These are phyloP conservation scores for Naganishia vishniacii DNA, from an alignment of 768 basidiomycete genomes.

Conservation along the genomic window DNA sequence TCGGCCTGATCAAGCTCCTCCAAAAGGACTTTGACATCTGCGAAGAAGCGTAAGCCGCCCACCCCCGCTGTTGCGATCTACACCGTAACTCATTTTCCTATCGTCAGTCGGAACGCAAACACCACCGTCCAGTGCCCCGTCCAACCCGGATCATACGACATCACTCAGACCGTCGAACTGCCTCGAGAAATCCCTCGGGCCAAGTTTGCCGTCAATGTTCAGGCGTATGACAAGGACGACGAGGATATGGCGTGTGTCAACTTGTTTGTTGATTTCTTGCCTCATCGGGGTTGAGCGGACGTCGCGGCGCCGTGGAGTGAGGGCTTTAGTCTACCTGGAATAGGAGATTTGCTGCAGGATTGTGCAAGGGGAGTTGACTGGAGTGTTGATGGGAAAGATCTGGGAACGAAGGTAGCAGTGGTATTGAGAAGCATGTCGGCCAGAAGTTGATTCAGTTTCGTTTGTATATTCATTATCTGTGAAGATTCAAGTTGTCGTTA, in stretches of 20 bases:
- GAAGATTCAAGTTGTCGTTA: neutral
- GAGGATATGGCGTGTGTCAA: slow-evolving; percentile 74
- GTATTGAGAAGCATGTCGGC: neutral
- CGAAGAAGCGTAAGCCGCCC: slow-evolving; percentile 75
- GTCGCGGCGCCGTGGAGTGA: too few species aligned
- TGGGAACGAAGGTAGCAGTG: too few species aligned
- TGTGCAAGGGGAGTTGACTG: too few species aligned
- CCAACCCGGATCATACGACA: slow-evolving; percentile 61
- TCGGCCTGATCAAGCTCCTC: slow-evolving; percentile 88
- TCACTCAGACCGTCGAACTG: slow-evolving; percentile 74
- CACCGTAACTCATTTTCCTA: slow-evolving; percentile 1
- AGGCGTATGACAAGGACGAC: slow-evolving; percentile 66
- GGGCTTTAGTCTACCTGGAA: too few species aligned
- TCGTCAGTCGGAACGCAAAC: slow-evolving; percentile 68
- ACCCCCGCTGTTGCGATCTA: neutral
- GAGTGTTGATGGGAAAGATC: too few species aligned
- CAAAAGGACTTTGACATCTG: slow-evolving; percentile 80
- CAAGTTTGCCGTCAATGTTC: slow-evolving; percentile 69
- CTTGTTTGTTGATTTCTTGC: slow-evolving; percentile 66
- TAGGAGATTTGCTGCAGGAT: too few species aligned
- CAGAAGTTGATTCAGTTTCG: neutral
- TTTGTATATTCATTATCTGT: neutral
- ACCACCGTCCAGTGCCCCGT: slow-evolving; percentile 79
- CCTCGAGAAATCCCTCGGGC: slow-evolving; percentile 90
- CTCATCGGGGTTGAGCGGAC: slow-evolving; percentile 12